Evolutionary conservation across 768 basidiomycete species (phyloP).

Genomic region (Lactifluus hygrophoroides): DNA sequence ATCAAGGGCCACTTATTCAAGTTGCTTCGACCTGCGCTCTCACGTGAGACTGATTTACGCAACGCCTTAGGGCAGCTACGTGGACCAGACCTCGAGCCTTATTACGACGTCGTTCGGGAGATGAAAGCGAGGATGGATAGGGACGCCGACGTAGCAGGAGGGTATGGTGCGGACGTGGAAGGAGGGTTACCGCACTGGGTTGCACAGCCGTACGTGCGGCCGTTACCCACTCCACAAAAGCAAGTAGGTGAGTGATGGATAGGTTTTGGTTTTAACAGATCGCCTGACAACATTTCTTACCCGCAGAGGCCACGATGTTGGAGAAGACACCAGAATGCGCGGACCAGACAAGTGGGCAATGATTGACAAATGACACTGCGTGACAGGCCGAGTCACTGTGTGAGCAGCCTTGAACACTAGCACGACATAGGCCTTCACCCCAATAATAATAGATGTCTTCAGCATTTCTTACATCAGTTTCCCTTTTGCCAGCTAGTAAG

Average conservation of each 20-base stretch:
- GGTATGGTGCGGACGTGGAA: constrained; percentile 31
- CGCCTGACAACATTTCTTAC: neutral
- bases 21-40: constrained; percentile 71
- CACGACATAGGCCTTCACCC: too few relatives aligned
- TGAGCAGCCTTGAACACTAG: too few relatives aligned
- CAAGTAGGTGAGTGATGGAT: neutral
- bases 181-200: constrained; percentile 59
- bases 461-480: too few relatives aligned
- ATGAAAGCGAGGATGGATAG: constrained; percentile 52
- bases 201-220: constrained; percentile 62
- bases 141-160: constrained; percentile 35
- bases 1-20: constrained; percentile 94
- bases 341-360: too few relatives aligned
- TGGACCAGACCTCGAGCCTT: constrained; percentile 23
- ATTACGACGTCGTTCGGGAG: constrained; percentile 47
- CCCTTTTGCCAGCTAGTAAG: too few relatives aligned
- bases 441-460: too few relatives aligned
- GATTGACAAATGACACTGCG: too few relatives aligned
- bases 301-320: too few relatives aligned
- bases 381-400: too few relatives aligned
- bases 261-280: neutral
- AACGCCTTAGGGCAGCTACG: constrained; percentile 53
- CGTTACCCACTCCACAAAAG: constrained; percentile 17
- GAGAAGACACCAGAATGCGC: too few relatives aligned
- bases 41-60: constrained; percentile 58